Conservation (phyloP, 495 filamentous ascomycete species). For the Penicillium robsamsonii region DNA sequence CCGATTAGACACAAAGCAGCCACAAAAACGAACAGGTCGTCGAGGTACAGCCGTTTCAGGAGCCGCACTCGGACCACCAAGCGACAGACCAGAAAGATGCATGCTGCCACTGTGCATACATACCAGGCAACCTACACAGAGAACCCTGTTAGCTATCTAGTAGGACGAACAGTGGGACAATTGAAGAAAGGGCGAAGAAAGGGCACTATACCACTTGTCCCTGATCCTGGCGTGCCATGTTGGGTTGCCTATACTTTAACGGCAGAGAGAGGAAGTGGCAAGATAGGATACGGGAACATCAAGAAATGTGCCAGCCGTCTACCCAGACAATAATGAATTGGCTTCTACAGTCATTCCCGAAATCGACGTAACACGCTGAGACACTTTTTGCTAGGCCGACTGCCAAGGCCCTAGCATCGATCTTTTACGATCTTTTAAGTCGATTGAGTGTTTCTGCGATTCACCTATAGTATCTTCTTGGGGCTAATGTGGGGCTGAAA, state of each 20-base stretch:
- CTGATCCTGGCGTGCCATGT: background rate
- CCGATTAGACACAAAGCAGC: constrained; percentile 20
- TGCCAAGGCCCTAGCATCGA: background rate
- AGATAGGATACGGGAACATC: background rate
- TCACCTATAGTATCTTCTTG: background rate
- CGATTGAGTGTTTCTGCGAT: background rate
- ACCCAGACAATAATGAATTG: no score
- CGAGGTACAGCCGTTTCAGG: constrained; percentile 21
- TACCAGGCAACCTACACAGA: constrained; percentile 24
- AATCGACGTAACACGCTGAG: background rate
- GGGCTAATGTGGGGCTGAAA: no score
- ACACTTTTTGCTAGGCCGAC: background rate
- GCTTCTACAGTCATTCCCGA: no score
- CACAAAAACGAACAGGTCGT: constrained; percentile 18
- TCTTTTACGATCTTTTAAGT: no score
- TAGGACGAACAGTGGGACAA: background rate
- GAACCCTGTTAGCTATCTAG: background rate
- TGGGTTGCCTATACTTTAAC: background rate
- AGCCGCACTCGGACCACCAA: constrained; percentile 18
- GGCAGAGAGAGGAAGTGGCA: background rate
- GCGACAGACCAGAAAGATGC: constrained; percentile 17
- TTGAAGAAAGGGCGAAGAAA: background rate
- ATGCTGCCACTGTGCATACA: constrained; percentile 23
- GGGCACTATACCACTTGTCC: constrained; percentile 1
- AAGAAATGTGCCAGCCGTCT: no score